Percentiles rank a stretch among this genome's conserved stretches.
phyloP scores from a whole-genome alignment of 169 alveolate genomes.

The Ichthyophthirius multifiliis region DNA sequence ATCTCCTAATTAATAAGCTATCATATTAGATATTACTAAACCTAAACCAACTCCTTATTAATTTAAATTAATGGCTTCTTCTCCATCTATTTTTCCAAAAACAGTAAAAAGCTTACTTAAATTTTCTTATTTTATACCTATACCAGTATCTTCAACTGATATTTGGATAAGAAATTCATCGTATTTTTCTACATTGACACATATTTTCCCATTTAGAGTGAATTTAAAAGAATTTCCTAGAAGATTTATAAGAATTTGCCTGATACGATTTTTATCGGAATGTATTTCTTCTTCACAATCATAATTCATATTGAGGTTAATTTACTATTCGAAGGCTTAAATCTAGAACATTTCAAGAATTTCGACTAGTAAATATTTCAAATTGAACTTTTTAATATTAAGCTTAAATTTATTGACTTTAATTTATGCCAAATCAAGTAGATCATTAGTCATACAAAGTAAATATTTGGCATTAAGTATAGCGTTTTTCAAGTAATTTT shows the following conservation, averaged over 20 bases:
- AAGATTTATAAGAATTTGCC: slow-evolving; percentile 39
- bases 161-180: neutral
- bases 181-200: neutral
- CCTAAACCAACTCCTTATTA: slow-evolving; percentile 47
- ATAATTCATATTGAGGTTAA: slow-evolving; percentile 1
- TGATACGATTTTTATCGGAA: slow-evolving; percentile 41
- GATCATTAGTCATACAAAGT: slow-evolving; percentile 29
- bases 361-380: slow-evolving; percentile 21
- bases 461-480: slow-evolving; percentile 23
- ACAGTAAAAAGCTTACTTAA: slow-evolving; percentile 25
- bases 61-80: slow-evolving; percentile 30
- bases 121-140: slow-evolving; percentile 41
- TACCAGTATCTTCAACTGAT: slow-evolving; percentile 32
- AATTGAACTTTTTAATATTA: slow-evolving; percentile 10
- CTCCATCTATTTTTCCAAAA: slow-evolving; percentile 36
- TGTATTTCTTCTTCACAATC: neutral
- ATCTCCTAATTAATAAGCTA: neutral
- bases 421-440: slow-evolving; percentile 44
- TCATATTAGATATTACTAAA: slow-evolving; percentile 10
- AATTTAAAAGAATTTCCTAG: slow-evolving; percentile 48
- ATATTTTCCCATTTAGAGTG: slow-evolving; percentile 32
- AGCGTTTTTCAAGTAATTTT: slow-evolving; percentile 2
- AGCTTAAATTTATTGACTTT: slow-evolving; percentile 34
- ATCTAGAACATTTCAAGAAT: slow-evolving; percentile 15
- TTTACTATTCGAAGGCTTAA: neutral